phyloP scores from a whole-genome alignment of 2,329 filamentous ascomycete genomes.

The Chaetoscypha palmicola region DNA sequence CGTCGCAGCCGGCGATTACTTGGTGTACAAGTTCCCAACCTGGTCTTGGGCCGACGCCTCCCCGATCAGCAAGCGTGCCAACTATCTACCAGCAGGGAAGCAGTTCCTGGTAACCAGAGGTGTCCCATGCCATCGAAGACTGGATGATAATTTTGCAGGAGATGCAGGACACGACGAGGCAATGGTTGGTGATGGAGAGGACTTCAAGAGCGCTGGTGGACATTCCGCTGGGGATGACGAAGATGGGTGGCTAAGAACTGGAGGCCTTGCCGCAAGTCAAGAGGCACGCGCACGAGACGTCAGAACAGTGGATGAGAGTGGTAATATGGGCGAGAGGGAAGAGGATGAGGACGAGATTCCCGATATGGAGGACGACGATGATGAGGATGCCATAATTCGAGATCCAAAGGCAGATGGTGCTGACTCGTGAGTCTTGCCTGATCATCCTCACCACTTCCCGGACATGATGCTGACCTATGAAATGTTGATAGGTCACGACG shows the following conservation, averaged over 20 bases:
- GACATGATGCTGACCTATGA: constrained; percentile 10
- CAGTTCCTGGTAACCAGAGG: constrained; percentile 94
- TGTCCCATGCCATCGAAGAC: constrained; percentile 83
- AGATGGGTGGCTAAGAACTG: constrained; percentile 88
- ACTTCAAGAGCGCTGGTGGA: constrained; percentile 42
- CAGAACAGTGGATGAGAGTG: constrained; percentile 80
- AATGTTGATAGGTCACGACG: constrained; percentile 58
- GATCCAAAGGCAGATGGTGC: constrained; percentile 44
- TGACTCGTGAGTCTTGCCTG: constrained; percentile 24
- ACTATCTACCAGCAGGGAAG: constrained; percentile 79
- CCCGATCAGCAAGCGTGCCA: constrained; percentile 67
- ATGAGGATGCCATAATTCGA: constrained; percentile 92
- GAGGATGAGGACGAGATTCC: constrained; percentile 79
- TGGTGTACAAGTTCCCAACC: constrained; percentile 97
- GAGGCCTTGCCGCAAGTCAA: constrained; percentile 67
- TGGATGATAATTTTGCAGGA: constrained; percentile 90
- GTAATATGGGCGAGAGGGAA: constrained; percentile 71
- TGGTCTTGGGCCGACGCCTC: constrained; percentile 96
- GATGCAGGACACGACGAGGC: constrained; percentile 81
- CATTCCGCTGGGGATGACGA: constrained; percentile 54
- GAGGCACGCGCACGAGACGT: constrained; percentile 75
- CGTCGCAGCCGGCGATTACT: constrained; percentile 88
- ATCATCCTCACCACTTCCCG: neutral
- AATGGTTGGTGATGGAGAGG: constrained; percentile 73
- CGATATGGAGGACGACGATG: constrained; percentile 96